Evolutionary conservation across 306 rosid species (phyloP), one percentile per base, ranked within the genome.

Genomic region (Prunus dulcis): DNA sequence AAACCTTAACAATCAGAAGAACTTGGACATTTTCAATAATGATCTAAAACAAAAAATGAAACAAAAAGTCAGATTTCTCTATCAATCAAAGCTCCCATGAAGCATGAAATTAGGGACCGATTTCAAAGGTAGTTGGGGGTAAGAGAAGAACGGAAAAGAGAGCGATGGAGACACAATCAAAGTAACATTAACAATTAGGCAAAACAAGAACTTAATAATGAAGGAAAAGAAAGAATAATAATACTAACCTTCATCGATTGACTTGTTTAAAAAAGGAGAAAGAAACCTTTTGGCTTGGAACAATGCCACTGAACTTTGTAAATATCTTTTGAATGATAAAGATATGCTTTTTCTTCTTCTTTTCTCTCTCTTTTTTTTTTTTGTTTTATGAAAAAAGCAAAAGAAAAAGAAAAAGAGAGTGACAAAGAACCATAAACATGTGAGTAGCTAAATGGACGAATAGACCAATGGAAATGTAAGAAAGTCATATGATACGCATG

Each of bases 401-500:
- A 71, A 52, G 73, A 3, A 62, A 72, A 22, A 65, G 68, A 56
- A 20, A 78, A 74, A 67, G 15, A 69, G 22, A 41, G 52, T 30
- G 80, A 79, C 34, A 13, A 14, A 65, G 62, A 67, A 76, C 49
- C 67, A 46, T 47, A 73, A 47, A 50, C 83, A 81, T 74, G 78
- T 81, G 84, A 70, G 43, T 38, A 38, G 43, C 52, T 30, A 79
- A 69, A 76, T 67, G 72, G 52, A 73, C 3, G 55, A 32, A 75
- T 14, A 25, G 60, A 62, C 46, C 19, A 74, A 22, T 18, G 83
- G 15, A 67, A 50, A 47, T 56, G 62, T 50, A 70, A 50, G 47
- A 27, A 69, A 72, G 72, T 69, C 81, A 46, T 71, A 73, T 45
- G 68, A 60, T 73, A 46, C 61, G 82, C 80, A 74, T 76, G 83